Percentiles rank a stretch among this genome's conserved stretches.
These are phyloP conservation scores for Trebouxia gelatinosa DNA, from an alignment of 163 green algal species.

Conservation along the genomic window DNA sequence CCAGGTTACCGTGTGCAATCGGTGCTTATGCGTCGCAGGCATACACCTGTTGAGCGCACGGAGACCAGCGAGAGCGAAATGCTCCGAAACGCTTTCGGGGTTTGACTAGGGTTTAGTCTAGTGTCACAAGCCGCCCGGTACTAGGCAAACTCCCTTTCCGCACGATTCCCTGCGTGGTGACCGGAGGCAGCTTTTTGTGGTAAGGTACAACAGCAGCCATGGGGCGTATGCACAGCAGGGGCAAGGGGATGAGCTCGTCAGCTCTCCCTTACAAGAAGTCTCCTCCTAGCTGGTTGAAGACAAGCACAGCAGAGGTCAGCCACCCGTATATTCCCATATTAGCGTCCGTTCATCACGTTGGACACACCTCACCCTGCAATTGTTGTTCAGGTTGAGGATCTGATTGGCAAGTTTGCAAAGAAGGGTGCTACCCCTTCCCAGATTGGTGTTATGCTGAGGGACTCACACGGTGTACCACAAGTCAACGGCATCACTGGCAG, in stretches of 20 bases:
- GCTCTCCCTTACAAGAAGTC: constrained; percentile 95
- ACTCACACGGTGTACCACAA: constrained; percentile 91
- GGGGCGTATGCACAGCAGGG: constrained; percentile 93
- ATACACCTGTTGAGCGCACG: too few species aligned
- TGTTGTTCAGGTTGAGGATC: constrained; percentile 77
- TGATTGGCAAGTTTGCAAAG: constrained; percentile 96
- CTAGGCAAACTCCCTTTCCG: too few species aligned
- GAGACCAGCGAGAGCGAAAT: too few species aligned
- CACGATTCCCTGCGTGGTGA: too few species aligned
- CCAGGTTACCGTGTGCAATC: too few species aligned
- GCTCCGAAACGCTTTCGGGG: too few species aligned
- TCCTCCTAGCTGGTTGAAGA: constrained; percentile 94
- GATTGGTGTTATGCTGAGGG: constrained; percentile 97
- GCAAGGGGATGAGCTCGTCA: constrained; percentile 87
- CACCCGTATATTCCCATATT: too few species aligned
- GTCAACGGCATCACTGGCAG: constrained; percentile 86
- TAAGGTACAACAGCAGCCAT: constrained; percentile 78
- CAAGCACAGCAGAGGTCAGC: constrained; percentile 78
- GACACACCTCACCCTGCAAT: background rate
- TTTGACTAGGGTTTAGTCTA: too few species aligned
- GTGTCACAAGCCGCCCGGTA: too few species aligned
- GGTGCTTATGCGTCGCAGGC: too few species aligned
- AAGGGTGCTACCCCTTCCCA: constrained; percentile 98
- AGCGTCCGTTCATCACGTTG: too few species aligned
- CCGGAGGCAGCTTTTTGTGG: too few species aligned